These are phyloP conservation scores for Heliocybe sulcata DNA, from an alignment of 1,284 basidiomycete genomes.

Conservation along the genomic window DNA sequence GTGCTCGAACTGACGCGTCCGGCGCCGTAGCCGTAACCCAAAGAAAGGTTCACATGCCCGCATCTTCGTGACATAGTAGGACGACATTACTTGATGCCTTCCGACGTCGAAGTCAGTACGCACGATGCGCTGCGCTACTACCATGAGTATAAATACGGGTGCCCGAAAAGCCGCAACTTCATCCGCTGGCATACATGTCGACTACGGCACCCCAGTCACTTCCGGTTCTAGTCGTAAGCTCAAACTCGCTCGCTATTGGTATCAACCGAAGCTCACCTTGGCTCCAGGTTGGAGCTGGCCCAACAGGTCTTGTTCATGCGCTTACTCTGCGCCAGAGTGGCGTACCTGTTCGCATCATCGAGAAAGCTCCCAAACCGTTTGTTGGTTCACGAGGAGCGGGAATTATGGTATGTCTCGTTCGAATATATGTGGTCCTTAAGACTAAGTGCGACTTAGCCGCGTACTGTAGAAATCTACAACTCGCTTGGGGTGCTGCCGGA, in stretches of 20 bases:
- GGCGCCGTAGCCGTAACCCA: too few species aligned
- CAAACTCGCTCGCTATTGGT: not conserved
- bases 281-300: constrained; percentile 18
- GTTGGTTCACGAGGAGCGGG: not conserved
- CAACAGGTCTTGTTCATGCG: constrained; percentile 16
- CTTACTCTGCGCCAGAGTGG: constrained; percentile 17
- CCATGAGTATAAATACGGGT: too few species aligned
- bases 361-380: constrained; percentile 19
- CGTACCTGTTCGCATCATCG: constrained; percentile 26
- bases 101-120: too few species aligned
- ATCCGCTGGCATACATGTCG: too few species aligned
- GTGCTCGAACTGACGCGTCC: too few species aligned
- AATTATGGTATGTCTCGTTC: not conserved
- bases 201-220: not conserved
- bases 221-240: not conserved
- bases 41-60: too few species aligned
- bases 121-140: too few species aligned
- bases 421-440: not conserved
- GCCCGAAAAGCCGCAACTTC: too few species aligned
- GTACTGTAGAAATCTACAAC: constrained; percentile 21
- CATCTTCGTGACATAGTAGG: too few species aligned
- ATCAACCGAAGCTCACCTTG: not conserved
- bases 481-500: constrained; percentile 18
- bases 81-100: too few species aligned
- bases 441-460: constrained; percentile 15